Base-by-base conservation (phyloP, 1,284 basidiomycete genomes). In the Pterula multifida region DNA sequence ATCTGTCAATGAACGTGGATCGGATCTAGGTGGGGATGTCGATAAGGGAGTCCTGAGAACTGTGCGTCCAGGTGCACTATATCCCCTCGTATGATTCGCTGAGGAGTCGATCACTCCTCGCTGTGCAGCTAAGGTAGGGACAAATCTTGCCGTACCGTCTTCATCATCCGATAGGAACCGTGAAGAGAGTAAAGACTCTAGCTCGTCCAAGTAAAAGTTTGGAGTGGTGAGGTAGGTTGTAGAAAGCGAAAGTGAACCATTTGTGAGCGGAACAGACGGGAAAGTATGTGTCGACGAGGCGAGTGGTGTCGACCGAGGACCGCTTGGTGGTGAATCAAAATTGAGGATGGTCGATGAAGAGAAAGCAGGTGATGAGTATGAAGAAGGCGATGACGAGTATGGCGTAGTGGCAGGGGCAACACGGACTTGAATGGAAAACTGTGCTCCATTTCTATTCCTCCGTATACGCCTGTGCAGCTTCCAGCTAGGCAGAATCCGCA, bases 401-500 rank as follows among this genome's bases (percentile, higher is more conserved):
- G 36, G 70, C 60, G 51, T 65, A 58, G 26, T 60, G 57, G 3
- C 57, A 53, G 52, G 64, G 65, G 50, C 67, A 51, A 83, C 70
- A 45, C 73, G 69, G 39, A 85, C 61, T 35, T 73, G 68, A 48
- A 86, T 78, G 47, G 66, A 65, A 25, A 85, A 60, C 49, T 68
- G 68, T 50, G 65, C 60, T 3, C 72, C 73, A 35, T 68, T 71
- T 52, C 71, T 68, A 52, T 63, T 68, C 52, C 78, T 66, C 49
- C 78, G 69, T 25, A 85, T 65, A 39, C 76, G 76, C 57, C 77
- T 77, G 58, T 75, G 72, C 35, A 86, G 70, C 59, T 76, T 79
- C 84, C 85, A 89, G 1, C 79, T 68, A 21, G 86, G 86, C 3
- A 88, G 69, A 22, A 85, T 71, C 49, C 83, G 72, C 45, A 88